Conservation (phyloP, 2,329 filamentous ascomycete species). For the Epichloe aotearoae region DNA sequence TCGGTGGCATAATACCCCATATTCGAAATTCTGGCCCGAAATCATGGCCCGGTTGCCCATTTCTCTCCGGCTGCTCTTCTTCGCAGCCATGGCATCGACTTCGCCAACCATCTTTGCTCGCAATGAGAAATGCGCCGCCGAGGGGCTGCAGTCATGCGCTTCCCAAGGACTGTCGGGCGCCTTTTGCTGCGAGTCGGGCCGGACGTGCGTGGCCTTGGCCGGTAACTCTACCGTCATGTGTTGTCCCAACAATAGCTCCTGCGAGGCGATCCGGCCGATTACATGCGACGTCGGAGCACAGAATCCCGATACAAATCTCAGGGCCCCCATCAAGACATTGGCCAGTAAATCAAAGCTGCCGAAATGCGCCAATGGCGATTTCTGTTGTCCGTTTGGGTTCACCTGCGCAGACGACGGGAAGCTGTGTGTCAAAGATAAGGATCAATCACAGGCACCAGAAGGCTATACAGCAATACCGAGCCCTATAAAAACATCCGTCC, state of each 20-base stretch:
- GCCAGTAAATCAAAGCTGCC: constrained; percentile 42
- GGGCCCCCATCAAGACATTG: constrained; percentile 52
- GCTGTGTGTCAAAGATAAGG: constrained; percentile 37
- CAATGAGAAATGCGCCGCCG: constrained; percentile 36
- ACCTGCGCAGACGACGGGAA: constrained; percentile 36
- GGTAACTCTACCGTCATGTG: constrained; percentile 56
- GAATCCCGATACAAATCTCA: constrained; percentile 41
- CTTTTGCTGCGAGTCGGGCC: constrained; percentile 50
- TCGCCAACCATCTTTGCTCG: constrained; percentile 26
- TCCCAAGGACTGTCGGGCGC: constrained; percentile 40
- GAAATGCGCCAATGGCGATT: constrained; percentile 35
- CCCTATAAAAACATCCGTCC: constrained; percentile 9
- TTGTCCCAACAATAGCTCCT: constrained; percentile 47
- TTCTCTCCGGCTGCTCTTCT: constrained; percentile 7
- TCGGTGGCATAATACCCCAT: neutral
- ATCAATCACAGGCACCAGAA: constrained; percentile 32
- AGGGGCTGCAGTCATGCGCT: constrained; percentile 36
- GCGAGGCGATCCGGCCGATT: constrained; percentile 48
- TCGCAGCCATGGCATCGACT: constrained; percentile 2
- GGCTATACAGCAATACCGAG: constrained; percentile 10
- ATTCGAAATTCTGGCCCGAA: neutral
- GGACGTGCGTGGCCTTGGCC: constrained; percentile 47
- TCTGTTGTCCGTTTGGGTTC: constrained; percentile 66
- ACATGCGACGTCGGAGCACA: constrained; percentile 50
- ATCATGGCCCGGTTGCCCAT: constrained; percentile 1